Conservation (phyloP, 1,284 basidiomycete species). For the Xerocomus minutiporus region DNA sequence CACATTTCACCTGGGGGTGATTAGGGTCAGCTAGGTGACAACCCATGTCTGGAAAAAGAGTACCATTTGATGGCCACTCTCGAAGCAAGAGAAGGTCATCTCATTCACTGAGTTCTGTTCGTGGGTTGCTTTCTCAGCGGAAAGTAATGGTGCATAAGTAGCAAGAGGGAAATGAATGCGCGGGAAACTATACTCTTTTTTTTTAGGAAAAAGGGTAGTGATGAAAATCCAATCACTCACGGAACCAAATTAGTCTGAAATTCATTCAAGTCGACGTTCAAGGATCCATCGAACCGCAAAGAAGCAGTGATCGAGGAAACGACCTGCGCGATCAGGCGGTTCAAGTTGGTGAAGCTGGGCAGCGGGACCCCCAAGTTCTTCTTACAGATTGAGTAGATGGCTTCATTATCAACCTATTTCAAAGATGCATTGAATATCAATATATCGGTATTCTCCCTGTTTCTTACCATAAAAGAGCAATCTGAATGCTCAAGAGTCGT, state of each 20-base stretch:
- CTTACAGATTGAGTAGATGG: constrained; percentile 99
- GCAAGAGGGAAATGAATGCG: constrained; percentile 99
- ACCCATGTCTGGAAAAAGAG: neutral
- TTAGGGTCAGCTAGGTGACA: constrained; percentile 7
- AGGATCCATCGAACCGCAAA: constrained; percentile 94
- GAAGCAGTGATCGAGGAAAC: constrained; percentile 98
- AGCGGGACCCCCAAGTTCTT: constrained; percentile 84
- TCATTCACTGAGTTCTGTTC: constrained; percentile 98
- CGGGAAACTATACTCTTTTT: constrained; percentile 62
- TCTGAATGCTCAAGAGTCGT: constrained; percentile 99
- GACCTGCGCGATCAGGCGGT: constrained; percentile 95
- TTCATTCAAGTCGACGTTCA: constrained; percentile 98
- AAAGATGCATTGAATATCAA: constrained; percentile 4
- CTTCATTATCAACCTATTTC: constrained; percentile 86
- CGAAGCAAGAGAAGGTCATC: constrained; percentile 99
- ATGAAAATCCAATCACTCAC: constrained; percentile 41
- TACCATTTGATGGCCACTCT: constrained; percentile 96
- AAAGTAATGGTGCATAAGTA: constrained; percentile 93
- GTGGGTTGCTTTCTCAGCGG: constrained; percentile 83
- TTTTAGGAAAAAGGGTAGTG: constrained; percentile 2
- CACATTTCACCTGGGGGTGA: constrained; percentile 73
- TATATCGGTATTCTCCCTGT: neutral
- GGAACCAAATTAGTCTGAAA: constrained; percentile 99
- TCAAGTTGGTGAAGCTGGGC: constrained; percentile 93
- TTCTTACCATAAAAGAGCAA: constrained; percentile 91